Percentiles rank a stretch among this genome's conserved stretches.
These are phyloP conservation scores for Blastomyces emzantsi DNA, from an alignment of 2,329 filamentous ascomycete genomes.

Conservation along the genomic window DNA sequence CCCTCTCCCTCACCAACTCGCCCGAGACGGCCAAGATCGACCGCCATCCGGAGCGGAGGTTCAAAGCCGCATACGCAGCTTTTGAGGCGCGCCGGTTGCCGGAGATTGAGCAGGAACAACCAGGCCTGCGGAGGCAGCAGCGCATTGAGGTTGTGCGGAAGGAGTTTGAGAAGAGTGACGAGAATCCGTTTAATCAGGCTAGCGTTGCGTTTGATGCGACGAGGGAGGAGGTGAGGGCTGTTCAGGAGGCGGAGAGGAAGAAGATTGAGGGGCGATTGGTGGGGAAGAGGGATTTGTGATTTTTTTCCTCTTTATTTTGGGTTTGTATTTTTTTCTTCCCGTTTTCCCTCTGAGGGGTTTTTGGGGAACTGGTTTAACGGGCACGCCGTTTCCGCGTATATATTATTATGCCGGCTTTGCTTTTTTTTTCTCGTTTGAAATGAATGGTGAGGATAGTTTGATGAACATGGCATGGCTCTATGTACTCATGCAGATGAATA, in stretches of 20 bases:
- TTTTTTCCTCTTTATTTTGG: constrained; percentile 22
- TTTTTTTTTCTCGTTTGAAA: neutral
- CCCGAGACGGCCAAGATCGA: constrained; percentile 63
- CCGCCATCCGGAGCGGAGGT: constrained; percentile 76
- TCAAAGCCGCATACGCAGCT: constrained; percentile 72
- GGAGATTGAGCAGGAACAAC: constrained; percentile 78
- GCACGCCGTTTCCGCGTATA: neutral
- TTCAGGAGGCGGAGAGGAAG: constrained; percentile 57
- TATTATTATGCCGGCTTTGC: neutral
- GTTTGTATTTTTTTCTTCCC: neutral
- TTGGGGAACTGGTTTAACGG: neutral
- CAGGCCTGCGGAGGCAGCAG: constrained; percentile 72
- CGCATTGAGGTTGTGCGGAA: constrained; percentile 74
- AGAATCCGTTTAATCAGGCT: constrained; percentile 92
- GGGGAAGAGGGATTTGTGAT: constrained; percentile 6
- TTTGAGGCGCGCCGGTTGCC: constrained; percentile 73
- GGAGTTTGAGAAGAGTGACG: constrained; percentile 89
- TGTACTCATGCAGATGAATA: neutral
- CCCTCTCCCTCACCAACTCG: constrained; percentile 58
- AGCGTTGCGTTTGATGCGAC: constrained; percentile 65
- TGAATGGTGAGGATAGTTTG: neutral
- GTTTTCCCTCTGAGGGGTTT: too few relatives aligned
- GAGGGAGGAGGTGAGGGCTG: constrained; percentile 62
- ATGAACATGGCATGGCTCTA: neutral
- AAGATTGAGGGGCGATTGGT: constrained; percentile 65